Evolutionary conservation across 2,329 filamentous ascomycete species (phyloP).

Genomic region (Aspergillus transmontanensis): DNA sequence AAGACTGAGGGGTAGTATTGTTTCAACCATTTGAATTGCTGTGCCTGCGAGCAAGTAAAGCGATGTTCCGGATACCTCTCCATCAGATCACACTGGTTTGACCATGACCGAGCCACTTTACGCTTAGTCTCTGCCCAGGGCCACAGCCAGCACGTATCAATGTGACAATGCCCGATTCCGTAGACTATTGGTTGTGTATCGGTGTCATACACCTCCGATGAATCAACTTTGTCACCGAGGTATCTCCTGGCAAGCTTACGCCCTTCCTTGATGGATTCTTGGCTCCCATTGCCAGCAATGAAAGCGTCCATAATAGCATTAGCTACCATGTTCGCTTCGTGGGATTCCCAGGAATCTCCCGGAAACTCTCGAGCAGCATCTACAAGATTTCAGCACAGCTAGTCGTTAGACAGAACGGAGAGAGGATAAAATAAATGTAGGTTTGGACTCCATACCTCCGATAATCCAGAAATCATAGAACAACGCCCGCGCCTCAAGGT

Average conservation of each 20-base stretch:
- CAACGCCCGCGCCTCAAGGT: conserved; percentile 78
- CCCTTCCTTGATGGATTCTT: conserved; percentile 75
- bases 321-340: conserved; percentile 78
- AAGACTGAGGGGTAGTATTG: conserved; percentile 84
- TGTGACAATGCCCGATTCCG: conserved; percentile 94
- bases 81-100: conserved; percentile 92
- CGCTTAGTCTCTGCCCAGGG: conserved; percentile 97
- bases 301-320: conserved; percentile 91
- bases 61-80: conserved; percentile 92
- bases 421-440: neutral
- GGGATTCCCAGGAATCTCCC: conserved; percentile 82
- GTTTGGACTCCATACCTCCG: conserved; percentile 43
- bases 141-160: conserved; percentile 98
- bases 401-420: neutral
- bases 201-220: conserved; percentile 78
- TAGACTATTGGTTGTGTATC: conserved; percentile 76
- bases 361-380: conserved; percentile 93
- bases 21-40: conserved; percentile 98
- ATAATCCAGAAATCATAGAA: conserved; percentile 97
- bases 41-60: conserved; percentile 90
- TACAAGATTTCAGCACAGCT: conserved; percentile 15
- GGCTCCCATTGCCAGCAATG: conserved; percentile 71
- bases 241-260: conserved; percentile 83
- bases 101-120: conserved; percentile 95
- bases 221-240: conserved; percentile 78